Evolutionary conservation across 2,329 filamentous ascomycete genomes (phyloP).

Genomic region (Emericellopsis atlantica): DNA sequence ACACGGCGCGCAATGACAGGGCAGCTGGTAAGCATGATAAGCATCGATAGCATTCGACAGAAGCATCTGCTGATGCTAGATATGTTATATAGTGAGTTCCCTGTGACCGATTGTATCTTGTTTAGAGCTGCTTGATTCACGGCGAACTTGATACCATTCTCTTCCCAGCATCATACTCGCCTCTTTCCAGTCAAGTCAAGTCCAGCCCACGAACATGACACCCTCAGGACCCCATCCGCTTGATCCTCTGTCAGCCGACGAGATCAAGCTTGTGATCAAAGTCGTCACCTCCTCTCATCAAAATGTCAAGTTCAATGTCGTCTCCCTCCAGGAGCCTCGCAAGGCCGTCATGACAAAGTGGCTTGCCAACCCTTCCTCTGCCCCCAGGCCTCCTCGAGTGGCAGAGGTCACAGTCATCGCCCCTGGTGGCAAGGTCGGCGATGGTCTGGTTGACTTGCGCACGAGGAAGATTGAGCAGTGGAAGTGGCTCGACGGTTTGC

Average conservation of each 20-base stretch:
- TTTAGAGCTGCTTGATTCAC: too few relatives aligned
- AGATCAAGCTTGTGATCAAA: slow-evolving; percentile 61
- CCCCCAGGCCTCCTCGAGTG: slow-evolving; percentile 52
- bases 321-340: slow-evolving; percentile 72
- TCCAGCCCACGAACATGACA: too few relatives aligned
- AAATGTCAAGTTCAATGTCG: slow-evolving; percentile 72
- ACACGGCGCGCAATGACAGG: neutral
- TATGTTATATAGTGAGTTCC: too few relatives aligned
- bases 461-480: slow-evolving; percentile 57
- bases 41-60: too few relatives aligned
- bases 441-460: slow-evolving; percentile 66
- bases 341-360: slow-evolving; percentile 76
- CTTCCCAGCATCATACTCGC: too few relatives aligned
- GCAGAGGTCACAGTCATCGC: slow-evolving; percentile 79
- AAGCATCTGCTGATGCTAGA: too few relatives aligned
- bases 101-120: too few relatives aligned
- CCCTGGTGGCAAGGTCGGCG: slow-evolving; percentile 65
- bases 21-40: neutral
- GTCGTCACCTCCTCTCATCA: slow-evolving; percentile 58
- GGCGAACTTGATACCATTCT: too few relatives aligned
- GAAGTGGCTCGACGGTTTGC: slow-evolving; percentile 62
- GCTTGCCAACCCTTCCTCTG: slow-evolving; percentile 51
- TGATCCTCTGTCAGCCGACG: slow-evolving; percentile 59
- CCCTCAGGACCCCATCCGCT: slow-evolving; percentile 44
- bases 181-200: too few relatives aligned